Base-by-base conservation (phyloP, 225 moss, liverwort and hornwort genomes). In the Rhytidiadelphus loreus region DNA sequence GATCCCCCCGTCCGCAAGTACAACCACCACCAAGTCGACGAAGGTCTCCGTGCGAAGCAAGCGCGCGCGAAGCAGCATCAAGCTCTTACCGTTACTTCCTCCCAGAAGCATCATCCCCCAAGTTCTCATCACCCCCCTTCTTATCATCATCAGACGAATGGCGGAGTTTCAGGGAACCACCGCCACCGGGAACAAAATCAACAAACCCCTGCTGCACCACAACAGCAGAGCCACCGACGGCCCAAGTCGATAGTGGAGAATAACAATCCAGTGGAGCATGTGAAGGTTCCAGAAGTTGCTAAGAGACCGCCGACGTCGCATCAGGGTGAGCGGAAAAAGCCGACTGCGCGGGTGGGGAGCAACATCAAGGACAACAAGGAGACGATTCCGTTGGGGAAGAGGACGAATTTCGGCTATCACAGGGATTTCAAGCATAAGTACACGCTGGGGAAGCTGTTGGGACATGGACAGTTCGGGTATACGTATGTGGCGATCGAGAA, bases 401-500 rank as follows among this genome's bases (percentile, higher is more conserved):
- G 95, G 59, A 97, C 97, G 68, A 92, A 95, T 93, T 98, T 98
- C 65, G 97, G 97, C 8, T 98, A 98, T 46, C 92, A 87, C 33
- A 94, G 95, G 32, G 93, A 97, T 77, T 97, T 98, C 87, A 95
- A 92, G 90, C 86, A 86, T 79, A 95, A 95, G 80, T 97, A 97
- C 90, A 93, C 95, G 90, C 93, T 95, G 64, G 97, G 97, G 55
- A 97, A 97, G 94, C 90, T 98, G 66, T 92, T 98, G 52, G 98
- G 98, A 74, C 96, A 97, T 87, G 97, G 98, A 32, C 97, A 97
- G 80, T 97, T 98, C 63, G 96, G 96, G 72, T 95, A 97, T 89
- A 98, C 98, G 6, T 98, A 97, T 77, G 91, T 93, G 33, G 98
- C 97, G 15, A 88, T 91, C 33, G 93, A 95, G 71, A 93, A 94